Base-by-base conservation (phyloP, 2,329 filamentous ascomycete genomes). In the Hawksworthiomyces lignivorus region DNA sequence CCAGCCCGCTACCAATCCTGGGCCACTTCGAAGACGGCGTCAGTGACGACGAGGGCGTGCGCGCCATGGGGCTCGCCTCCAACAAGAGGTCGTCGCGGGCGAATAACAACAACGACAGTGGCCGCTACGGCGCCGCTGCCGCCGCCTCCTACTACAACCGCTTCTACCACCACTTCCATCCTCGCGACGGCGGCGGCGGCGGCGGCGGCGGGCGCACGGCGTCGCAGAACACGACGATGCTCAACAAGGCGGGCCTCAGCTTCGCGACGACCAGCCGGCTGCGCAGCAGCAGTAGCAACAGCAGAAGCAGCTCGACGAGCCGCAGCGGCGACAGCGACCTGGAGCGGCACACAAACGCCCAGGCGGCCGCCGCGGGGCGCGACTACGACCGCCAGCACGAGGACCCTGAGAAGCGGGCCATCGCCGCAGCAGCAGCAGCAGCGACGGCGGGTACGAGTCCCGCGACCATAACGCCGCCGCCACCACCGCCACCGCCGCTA, bases 151-250 rank as follows among this genome's bases (percentile, higher is more conserved):
- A 34, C 29, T 38, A 28, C 34, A 32, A 43, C 34, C 28, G n/a
- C 11, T 43, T 43, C 15, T 26, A 30, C 20, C 33, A 26, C 20
- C 39, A 42, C n/a, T 27, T 27, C 27, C 39, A 36, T 12, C 40
- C 34, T 3, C 12, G 7, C 21, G 17, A 36, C 34, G 28, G 34
- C 34, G 22, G 34, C 21, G 10, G 14, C 22, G 22, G 15, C 21
- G 8, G 8, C 8, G 8, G 8, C 12, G 24, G 8, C 8, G 24
- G 8, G 24, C 24, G 24, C 24, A 26, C 24, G 24, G 12, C 8
- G 8, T n/a, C n/a, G n/a, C n/a, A n/a, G n/a, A n/a, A n/a, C 37
- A 27, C 18, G 20, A 12, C 20, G 5, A 10, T 21, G 3, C 11
- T 21, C 20, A 28, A 39, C 29, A 39, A 39, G 17, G 21, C 28